Evolutionary conservation across 2,329 filamentous ascomycete genomes (phyloP), one percentile per base, ranked within the genome.

Genomic region (Incumbomyces delicatus): DNA sequence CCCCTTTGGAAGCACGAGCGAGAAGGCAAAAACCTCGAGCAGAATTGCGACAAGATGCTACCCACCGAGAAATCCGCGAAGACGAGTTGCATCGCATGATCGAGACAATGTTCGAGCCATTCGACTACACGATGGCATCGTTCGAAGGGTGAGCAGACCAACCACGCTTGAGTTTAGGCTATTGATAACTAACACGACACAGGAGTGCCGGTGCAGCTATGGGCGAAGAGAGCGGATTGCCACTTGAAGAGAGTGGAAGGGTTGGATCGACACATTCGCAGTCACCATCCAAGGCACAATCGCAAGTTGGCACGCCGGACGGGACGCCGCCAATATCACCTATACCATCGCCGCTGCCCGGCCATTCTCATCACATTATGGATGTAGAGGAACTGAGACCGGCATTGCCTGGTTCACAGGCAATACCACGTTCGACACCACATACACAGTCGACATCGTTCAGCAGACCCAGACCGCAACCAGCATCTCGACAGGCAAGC

Each of bases 81-180:
- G 90, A 98, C 52, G 89, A 95, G 64, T 75, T 96, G 17, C 92
- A 96, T 63, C 81, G 81, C 53, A 85, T 94, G 77, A 95, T 98
- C 51, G 92, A 98, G 65, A 85, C 79, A 3, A 84, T 95, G 59
- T 98, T 96, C 61, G 81, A 85, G 62, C 87, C 89, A 1, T 98
- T 96, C 63, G 92, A 98, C 64, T 98, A 98, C 66, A 95, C 89
- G 0, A 69, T 82, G 2, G 81, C 86, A 16, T 84, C 81, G 2
- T 90, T 88, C 59, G 81, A 82, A 60, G 82, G 82, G 76, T 87
- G 72, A 53, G 79, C 58, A 35, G 30, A 16, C 29, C 11, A 32
- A 4, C 45, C 38, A 32, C 6, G 16, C 50, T 30, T 13, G 41
- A 45, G 16, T 60, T 50, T 61, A 62, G 20, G 63, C 10, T 13